These are phyloP conservation scores for Cyamopsis tetragonoloba DNA, from an alignment of 306 rosid genomes.

Conservation along the genomic window DNA sequence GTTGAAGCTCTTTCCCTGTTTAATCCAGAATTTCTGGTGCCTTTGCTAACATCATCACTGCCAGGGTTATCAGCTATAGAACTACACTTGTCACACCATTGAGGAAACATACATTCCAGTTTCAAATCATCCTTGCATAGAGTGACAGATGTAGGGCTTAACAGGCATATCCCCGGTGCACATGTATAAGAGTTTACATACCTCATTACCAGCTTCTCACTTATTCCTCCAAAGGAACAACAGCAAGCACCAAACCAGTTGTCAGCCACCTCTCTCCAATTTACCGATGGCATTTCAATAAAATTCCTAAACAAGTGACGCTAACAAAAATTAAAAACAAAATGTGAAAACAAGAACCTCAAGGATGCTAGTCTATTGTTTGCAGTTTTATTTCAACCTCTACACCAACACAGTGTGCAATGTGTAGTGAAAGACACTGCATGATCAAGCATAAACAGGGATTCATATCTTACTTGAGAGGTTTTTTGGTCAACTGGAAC, in stretches of 20 bases:
- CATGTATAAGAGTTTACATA: slow-evolving; percentile 62
- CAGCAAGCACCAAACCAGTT: slow-evolving; percentile 94
- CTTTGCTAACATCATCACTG: slow-evolving; percentile 15
- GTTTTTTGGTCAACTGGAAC: slow-evolving; percentile 52
- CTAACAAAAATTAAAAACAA: background rate
- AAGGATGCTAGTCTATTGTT: background rate
- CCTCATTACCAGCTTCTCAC: slow-evolving; percentile 79
- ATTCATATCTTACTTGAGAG: slow-evolving; percentile 48
- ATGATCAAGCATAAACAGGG: background rate
- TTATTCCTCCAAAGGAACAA: slow-evolving; percentile 85
- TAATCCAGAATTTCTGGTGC: slow-evolving; percentile 23
- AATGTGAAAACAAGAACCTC: background rate
- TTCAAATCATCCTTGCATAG: slow-evolving; percentile 80
- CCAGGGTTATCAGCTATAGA: slow-evolving; percentile 20
- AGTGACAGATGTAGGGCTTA: slow-evolving; percentile 56
- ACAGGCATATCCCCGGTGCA: slow-evolving; percentile 56
- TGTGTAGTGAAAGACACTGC: no score
- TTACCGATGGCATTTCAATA: slow-evolving; percentile 88
- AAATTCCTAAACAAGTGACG: slow-evolving; percentile 47
- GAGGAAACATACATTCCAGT: slow-evolving; percentile 41
- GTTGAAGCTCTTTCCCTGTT: slow-evolving; percentile 27
- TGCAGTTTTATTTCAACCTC: background rate
- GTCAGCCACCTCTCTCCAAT: slow-evolving; percentile 97
- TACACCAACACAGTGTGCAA: background rate
- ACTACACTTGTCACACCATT: slow-evolving; percentile 24